Percentiles rank a stretch among this genome's conserved stretches.
phyloP scores from a whole-genome alignment of 768 basidiomycete species.

The Tricholomella constricta region DNA sequence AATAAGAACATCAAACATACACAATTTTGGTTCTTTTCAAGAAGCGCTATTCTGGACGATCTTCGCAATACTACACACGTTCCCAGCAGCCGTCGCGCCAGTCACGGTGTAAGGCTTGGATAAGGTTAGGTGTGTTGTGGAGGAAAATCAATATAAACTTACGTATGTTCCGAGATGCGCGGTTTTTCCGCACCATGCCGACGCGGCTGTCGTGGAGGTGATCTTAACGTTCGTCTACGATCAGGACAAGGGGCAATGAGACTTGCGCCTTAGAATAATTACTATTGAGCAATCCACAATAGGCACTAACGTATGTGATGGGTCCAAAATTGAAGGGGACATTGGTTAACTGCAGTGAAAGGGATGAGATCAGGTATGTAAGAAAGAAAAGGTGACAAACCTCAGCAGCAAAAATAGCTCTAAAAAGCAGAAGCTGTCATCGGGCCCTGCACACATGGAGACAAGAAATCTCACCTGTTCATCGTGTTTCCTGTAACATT shows the following conservation, averaged over 20 bases:
- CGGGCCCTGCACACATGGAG: not conserved
- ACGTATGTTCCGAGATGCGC: slow-evolving; percentile 27
- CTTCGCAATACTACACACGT: slow-evolving; percentile 23
- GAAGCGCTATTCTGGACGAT: slow-evolving; percentile 27
- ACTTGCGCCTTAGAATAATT: not conserved
- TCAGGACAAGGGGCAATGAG: not conserved
- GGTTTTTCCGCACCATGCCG: slow-evolving; percentile 26
- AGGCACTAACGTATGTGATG: slow-evolving; percentile 20
- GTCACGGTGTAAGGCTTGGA: slow-evolving; percentile 26
- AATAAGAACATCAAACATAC: too few species aligned
- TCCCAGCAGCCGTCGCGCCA: slow-evolving; percentile 22
- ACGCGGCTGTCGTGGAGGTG: slow-evolving; percentile 27
- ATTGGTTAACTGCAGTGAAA: slow-evolving; percentile 17
- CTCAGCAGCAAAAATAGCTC: slow-evolving; percentile 30
- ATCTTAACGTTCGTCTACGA: slow-evolving; percentile 27
- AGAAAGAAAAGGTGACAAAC: too few species aligned
- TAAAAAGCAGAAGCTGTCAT: slow-evolving; percentile 1
- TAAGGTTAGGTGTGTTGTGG: not conserved
- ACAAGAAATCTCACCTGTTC: slow-evolving; percentile 19
- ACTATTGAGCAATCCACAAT: too few species aligned
- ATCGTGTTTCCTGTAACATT: slow-evolving; percentile 27
- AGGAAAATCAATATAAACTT: not conserved
- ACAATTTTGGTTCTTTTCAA: too few species aligned
- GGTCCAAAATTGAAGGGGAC: slow-evolving; percentile 30
- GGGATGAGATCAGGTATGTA: not conserved